Base-by-base conservation (phyloP, 1,284 basidiomycete species). In the Somion occarium region DNA sequence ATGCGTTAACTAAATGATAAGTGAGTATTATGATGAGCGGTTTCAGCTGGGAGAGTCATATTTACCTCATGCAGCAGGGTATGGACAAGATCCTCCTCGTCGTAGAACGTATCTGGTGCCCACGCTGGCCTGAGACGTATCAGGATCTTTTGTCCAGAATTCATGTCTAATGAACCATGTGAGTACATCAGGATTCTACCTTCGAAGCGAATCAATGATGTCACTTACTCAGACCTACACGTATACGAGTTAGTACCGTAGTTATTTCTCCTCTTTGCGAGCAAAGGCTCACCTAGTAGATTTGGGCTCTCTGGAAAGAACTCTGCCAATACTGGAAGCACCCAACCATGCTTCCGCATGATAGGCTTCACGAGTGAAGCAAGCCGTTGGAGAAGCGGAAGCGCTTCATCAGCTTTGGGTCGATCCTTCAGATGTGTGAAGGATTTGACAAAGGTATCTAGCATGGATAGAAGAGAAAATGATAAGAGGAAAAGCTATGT, bases 291-390 rank as follows among this genome's bases (percentile, higher is more conserved):
- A 86, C 90, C 92, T 30, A 93, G 70, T 15, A 95, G 70, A 59
- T 78, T 82, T 0, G 83, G 78, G 51, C 82, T 80, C 11, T 83
- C 77, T 1, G 92, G 93, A 58, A 91, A 88, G 74, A 95, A 94
- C 66, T 96, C 93, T 12, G 85, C 76, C 13, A 95, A 78, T 0
- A 81, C 76, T n/a, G 91, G 91, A 5, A 96, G 74, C 27, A 78
- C 74, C 91, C 91, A 94, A 4, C 71, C 70, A 58, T 85, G 84
- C 59, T 86, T 91, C 53, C 82, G 73, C 92, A 94, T 94, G 59
- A 95, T 90, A 2, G 92, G 92, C 65, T 93, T 93, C 43, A 93
- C 91, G 48, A 91, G 75, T 13, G 85, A 86, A 0, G 89, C 88
- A 26, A 90, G 75, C 58, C 81, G 79, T 63, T 91, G 82, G 25